phyloP scores from a whole-genome alignment of 2,329 filamentous ascomycete species.

The Amesomyces nigricolor region DNA sequence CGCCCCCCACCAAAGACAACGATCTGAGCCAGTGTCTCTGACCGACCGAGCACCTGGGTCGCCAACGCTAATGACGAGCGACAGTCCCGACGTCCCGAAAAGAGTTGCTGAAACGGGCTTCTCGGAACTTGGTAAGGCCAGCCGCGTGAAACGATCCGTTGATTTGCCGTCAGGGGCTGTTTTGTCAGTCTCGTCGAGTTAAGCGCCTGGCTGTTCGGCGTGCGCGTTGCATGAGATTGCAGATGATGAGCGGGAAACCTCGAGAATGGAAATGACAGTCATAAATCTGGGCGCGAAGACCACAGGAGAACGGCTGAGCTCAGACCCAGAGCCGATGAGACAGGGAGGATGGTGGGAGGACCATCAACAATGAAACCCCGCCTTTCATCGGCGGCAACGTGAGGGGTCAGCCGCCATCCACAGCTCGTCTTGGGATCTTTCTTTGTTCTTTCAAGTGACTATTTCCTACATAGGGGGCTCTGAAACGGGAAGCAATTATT shows the following conservation, averaged over 20 bases:
- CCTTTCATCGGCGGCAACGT: neutral
- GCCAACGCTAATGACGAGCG: neutral
- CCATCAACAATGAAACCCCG: no score
- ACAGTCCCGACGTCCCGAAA: neutral
- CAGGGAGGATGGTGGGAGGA: no score
- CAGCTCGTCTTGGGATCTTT: no score
- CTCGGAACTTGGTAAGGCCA: neutral
- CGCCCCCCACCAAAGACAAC: neutral
- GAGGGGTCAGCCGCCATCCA: neutral
- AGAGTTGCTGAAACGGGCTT: neutral
- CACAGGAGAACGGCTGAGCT: no score
- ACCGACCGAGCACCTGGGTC: neutral
- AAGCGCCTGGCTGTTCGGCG: constrained; percentile 6
- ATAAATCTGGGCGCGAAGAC: neutral
- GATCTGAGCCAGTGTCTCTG: neutral
- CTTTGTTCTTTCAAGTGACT: no score
- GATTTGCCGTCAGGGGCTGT: neutral
- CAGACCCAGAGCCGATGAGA: no score
- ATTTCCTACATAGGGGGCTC: no score
- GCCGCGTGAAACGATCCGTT: neutral
- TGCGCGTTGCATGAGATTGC: neutral
- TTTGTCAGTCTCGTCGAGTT: neutral
- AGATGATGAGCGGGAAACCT: neutral
- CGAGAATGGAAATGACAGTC: neutral
- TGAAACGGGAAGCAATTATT: no score